Base-by-base conservation (phyloP, 2,329 filamentous ascomycete genomes). In the Microsporum audouinii region DNA sequence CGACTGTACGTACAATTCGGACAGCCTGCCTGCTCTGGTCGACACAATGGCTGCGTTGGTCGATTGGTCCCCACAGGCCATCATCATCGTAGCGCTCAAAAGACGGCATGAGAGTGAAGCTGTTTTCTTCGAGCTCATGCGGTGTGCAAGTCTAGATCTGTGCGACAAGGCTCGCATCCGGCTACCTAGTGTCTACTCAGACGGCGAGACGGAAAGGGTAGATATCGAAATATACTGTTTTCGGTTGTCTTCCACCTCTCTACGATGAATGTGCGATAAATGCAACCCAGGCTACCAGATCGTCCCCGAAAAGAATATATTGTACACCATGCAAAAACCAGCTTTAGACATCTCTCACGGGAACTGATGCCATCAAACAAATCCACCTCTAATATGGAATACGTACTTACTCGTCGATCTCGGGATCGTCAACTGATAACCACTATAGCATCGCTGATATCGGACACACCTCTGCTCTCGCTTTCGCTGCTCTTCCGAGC, bases 1-100 rank as follows among this genome's bases (percentile, higher is more conserved):
- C 1, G 87, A 89, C 70, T 89, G 87, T 72, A 89, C 86, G 1
- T 89, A 89, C 73, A 89, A 89, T 69, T 76, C 81, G 14, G 85
- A 87, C 66, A 86, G 83, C 62, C 80, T 86, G 58, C 82, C 84
- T 2, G 78, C 82, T 29, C 74, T 89, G 41, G 84, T 88, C 5
- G 72, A 73, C 33, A 85, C 84, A 1, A 72, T 89, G 7, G 66
- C 69, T 27, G 73, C 71, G 7, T 71, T 87, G 57, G 71, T 78
- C 47, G 68, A 71, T 17, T 69, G 69, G 34, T 82, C 79, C 4
- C 80, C 82, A 1, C 70, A 76, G 62, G 77, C 79, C 0, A 66
- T 81, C 31, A 71, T 86, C 27, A 71, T 85, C 14, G 76, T 89
- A 31, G 83, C 84, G 1, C 82, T 86, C 73, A 89, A 89, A 71